A percentile compares a stretch with the other conserved stretches of the same genome.
Evolutionary conservation across 495 filamentous ascomycete species (phyloP).

Genomic region (Talaromyces adpressus): DNA sequence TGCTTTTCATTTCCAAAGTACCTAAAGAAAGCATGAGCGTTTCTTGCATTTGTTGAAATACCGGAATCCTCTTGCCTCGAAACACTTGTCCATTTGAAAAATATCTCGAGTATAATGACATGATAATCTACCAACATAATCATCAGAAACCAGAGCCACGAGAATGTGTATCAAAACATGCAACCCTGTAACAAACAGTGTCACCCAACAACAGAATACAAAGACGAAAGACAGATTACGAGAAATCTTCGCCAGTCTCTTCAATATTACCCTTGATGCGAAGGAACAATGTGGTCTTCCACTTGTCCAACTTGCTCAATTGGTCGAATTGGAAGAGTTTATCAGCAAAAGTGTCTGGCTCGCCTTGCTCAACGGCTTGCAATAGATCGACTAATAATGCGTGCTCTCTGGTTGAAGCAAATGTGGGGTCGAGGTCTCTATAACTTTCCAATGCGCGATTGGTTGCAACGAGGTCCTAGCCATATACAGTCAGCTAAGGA

Average conservation of each 20-base stretch:
- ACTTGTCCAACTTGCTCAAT: slow-evolving; percentile 86
- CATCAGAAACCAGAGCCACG: neutral
- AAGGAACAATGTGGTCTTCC: slow-evolving; percentile 84
- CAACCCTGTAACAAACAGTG: neutral
- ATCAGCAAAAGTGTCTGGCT: slow-evolving; percentile 75
- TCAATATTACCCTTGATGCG: slow-evolving; percentile 77
- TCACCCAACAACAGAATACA: neutral
- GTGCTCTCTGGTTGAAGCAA: slow-evolving; percentile 67
- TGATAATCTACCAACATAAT: neutral
- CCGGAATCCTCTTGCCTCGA: no score
- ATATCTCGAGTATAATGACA: neutral
- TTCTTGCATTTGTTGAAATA: no score
- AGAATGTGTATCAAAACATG: neutral
- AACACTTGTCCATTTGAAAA: neutral
- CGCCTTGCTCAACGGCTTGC: slow-evolving; percentile 61
- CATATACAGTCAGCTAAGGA: neutral
- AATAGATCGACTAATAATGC: slow-evolving; percentile 69
- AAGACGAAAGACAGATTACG: slow-evolving; percentile 32
- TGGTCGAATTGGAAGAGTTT: slow-evolving; percentile 83
- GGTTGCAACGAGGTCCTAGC: slow-evolving; percentile 63
- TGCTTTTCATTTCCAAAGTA: no score
- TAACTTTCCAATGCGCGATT: slow-evolving; percentile 75
- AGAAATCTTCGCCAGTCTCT: slow-evolving; percentile 68
- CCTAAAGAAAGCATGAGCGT: no score
- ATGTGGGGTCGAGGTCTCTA: slow-evolving; percentile 71